Percentiles rank a stretch among this genome's conserved stretches.
These are phyloP conservation scores for Arthrobotrys musiformis DNA, from an alignment of 2,329 filamentous ascomycete species.

Conservation along the genomic window DNA sequence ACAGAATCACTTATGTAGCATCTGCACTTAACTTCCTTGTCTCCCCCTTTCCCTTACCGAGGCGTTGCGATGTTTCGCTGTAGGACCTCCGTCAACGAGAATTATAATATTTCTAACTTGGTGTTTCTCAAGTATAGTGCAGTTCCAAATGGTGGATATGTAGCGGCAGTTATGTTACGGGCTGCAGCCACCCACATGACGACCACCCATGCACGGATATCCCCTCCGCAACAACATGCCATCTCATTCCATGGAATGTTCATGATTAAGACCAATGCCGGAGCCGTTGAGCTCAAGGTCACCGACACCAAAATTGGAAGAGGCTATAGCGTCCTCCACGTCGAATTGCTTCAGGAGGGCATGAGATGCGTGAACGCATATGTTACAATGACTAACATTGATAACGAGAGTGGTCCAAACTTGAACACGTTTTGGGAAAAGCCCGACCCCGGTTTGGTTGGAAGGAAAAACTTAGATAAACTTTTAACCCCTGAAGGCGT, in stretches of 20 bases:
- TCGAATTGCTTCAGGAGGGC: conserved; percentile 69
- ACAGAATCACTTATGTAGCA: neutral
- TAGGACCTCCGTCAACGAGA: neutral
- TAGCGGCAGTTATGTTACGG: conserved; percentile 72
- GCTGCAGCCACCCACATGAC: conserved; percentile 71
- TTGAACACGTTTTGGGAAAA: conserved; percentile 68
- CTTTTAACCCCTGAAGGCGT: conserved; percentile 60
- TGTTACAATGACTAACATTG: conserved; percentile 73
- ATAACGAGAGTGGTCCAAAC: conserved; percentile 69
- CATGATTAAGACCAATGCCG: conserved; percentile 71
- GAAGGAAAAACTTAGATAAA: conserved; percentile 57
- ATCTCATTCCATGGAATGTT: conserved; percentile 74
- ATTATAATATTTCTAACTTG: conserved; percentile 1
- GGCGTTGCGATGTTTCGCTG: neutral
- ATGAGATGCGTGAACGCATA: conserved; percentile 74
- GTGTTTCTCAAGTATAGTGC: conserved; percentile 48
- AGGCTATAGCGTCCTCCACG: conserved; percentile 72
- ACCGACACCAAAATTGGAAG: conserved; percentile 73
- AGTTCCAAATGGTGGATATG: conserved; percentile 79
- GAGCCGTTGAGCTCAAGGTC: conserved; percentile 70
- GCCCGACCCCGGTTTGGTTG: conserved; percentile 64
- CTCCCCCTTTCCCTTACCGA: neutral
- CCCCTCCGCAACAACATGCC: conserved; percentile 69
- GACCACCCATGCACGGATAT: conserved; percentile 66
- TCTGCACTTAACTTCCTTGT: too few relatives aligned